Evolutionary conservation across 2,329 filamentous ascomycete genomes (phyloP), one percentile per base, ranked within the genome.

Genomic region (Hypoxylon sp.): DNA sequence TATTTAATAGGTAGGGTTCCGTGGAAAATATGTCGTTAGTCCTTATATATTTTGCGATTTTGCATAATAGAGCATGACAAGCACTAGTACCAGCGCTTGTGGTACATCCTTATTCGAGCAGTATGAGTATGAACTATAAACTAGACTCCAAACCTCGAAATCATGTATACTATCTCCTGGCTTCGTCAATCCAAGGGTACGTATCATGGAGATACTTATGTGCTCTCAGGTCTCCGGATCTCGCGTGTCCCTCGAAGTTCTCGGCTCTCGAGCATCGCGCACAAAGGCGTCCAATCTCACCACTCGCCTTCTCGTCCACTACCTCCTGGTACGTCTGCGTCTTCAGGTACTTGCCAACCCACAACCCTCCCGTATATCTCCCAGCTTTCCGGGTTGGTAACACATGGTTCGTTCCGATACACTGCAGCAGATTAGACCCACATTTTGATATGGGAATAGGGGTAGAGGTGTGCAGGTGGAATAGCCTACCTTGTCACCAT

Each of bases 241-340:
- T 73, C 0, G 84, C 84, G 75, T 87, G 85, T 0, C 82, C 85
- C 70, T 87, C 84, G 59, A 87, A 87, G 7, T 80, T 80, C 76
- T 87, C 85, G 1, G 81, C 83, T 5, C 85, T 72, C 0, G 85
- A 82, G 14, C 82, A 80, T 1, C 85, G 75, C 1, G 82, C 84
- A 69, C 85, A 86, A 1, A 87, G 75, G 3, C 77, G 72, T 0
- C 84, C 85, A 3, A 87, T 76, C 65, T 84, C 75, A 0, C 82
- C 85, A 72, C 83, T 85, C 11, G 80, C 82, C 53, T 82, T 73
- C 2, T 77, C 73, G 3, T 75, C 75, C 1, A 73, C 76, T 0
- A 87, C 84, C 65, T 86, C 83, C 69, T 86, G 84, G 68, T 86
- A 87, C 0, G 85, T 86, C n/a, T 80, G 77, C 0, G 84, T 87